phyloP scores from a whole-genome alignment of 257 asterid species.

The Solanum boliviense region DNA sequence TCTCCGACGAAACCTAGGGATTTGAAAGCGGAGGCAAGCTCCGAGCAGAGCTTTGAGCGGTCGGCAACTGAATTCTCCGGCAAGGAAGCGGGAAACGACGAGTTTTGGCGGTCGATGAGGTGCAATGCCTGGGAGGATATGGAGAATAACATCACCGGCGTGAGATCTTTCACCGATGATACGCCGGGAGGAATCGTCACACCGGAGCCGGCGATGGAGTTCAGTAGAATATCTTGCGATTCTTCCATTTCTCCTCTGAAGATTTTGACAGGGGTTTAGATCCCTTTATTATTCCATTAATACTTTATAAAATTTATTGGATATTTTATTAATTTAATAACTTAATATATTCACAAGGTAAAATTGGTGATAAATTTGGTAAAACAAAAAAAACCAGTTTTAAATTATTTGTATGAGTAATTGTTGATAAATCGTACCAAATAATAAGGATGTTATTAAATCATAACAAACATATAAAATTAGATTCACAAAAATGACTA shows the following conservation, averaged over 20 bases:
- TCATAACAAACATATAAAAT: neutral
- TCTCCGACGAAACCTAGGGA: conserved; percentile 37
- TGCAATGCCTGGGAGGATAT: conserved; percentile 35
- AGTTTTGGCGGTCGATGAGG: conserved; percentile 17
- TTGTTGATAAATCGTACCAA: neutral
- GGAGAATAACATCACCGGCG: conserved; percentile 31
- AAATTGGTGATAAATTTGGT: neutral
- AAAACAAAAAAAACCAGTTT: neutral
- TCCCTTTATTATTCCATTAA: neutral
- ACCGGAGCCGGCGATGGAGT: conserved; percentile 41
- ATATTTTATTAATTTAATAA: neutral
- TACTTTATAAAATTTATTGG: neutral
- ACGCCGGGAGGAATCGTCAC: conserved; percentile 36
- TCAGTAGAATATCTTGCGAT: conserved; percentile 47
- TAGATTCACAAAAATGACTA: neutral
- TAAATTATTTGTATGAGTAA: neutral
- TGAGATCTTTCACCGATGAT: conserved; percentile 37
- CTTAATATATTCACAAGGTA: neutral
- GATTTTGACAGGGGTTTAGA: neutral
- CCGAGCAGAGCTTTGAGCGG: conserved; percentile 38
- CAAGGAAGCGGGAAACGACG: conserved; percentile 27
- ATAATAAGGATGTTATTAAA: neutral
- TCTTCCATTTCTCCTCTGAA: conserved; percentile 20
- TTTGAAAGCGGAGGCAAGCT: conserved; percentile 37
- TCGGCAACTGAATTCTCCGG: conserved; percentile 47